Conservation (phyloP, 805 yeast genomes). For the Cyberlindnera americana region DNA sequence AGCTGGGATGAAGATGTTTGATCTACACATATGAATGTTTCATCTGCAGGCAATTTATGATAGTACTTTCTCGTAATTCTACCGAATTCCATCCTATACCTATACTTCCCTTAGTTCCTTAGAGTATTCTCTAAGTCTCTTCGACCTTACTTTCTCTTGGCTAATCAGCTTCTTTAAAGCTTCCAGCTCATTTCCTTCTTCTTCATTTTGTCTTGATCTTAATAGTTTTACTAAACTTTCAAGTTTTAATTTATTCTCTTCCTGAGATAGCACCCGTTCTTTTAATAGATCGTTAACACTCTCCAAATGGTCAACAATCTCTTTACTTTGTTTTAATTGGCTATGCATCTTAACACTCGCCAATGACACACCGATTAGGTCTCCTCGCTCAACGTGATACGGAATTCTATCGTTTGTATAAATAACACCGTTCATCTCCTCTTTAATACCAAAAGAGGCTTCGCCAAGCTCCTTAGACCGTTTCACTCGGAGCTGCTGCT, state of each 20-base stretch:
- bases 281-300: background rate
- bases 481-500: conserved; percentile 1
- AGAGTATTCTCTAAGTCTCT: conserved; percentile 6
- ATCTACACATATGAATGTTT: no score
- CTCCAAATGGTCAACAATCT: background rate
- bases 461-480: conserved; percentile 1
- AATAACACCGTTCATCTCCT: conserved; percentile 8
- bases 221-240: conserved; percentile 1
- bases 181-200: conserved; percentile 1
- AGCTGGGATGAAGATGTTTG: no score
- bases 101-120: conserved; percentile 4
- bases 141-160: conserved; percentile 13
- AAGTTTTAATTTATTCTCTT: conserved; percentile 3
- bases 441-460: background rate
- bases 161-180: conserved; percentile 5
- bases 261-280: conserved; percentile 5
- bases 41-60: no score
- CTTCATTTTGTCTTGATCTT: background rate
- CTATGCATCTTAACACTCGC: conserved; percentile 16
- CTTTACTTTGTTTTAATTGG: conserved; percentile 15
- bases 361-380: conserved; percentile 21
- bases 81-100: no score
- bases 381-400: conserved; percentile 23
- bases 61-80: no score
- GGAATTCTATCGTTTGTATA: conserved; percentile 20